Percentiles rank a stretch among this genome's conserved stretches.
These are phyloP conservation scores for Artemisia tridentata DNA, from an alignment of 129 eudicot genomes.

Conservation along the genomic window DNA sequence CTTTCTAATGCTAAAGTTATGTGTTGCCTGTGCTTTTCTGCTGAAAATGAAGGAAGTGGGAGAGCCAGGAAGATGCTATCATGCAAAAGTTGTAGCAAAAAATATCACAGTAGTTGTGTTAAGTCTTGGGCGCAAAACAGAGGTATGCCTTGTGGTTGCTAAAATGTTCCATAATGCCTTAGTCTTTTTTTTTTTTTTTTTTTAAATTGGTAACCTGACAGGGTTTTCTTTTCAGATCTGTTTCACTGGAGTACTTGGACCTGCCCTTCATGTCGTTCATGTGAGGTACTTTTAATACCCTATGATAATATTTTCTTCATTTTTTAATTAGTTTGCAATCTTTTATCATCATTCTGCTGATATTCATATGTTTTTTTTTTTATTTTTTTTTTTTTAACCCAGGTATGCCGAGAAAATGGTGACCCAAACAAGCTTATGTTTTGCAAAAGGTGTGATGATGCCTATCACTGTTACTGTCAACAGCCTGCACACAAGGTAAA, in stretches of 20 bases:
- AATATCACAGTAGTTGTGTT: constrained; percentile 84
- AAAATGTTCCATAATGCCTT: constrained; percentile 2
- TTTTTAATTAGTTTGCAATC: too few relatives aligned
- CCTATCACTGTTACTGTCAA: constrained; percentile 96
- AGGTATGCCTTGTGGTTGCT: constrained; percentile 40
- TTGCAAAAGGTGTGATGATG: constrained; percentile 98
- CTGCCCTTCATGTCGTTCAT: constrained; percentile 85
- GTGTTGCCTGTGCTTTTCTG: constrained; percentile 88
- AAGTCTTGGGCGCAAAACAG: constrained; percentile 87
- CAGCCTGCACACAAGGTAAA: constrained; percentile 97
- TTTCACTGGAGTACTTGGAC: constrained; percentile 96
- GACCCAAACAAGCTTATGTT: constrained; percentile 86
- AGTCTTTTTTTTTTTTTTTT: constrained; percentile 17
- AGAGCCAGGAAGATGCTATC: constrained; percentile 87
- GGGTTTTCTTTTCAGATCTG: constrained; percentile 50
- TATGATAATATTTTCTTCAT: too few relatives aligned
- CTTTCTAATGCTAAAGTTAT: constrained; percentile 61
- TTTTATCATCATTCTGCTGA: not conserved
- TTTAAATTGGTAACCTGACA: constrained; percentile 4
- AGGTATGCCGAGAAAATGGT: constrained; percentile 84
- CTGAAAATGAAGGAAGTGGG: constrained; percentile 81
- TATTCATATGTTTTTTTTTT: not conserved
- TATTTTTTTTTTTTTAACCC: constrained; percentile 6
- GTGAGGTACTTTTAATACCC: constrained; percentile 54
- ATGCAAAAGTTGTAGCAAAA: constrained; percentile 84